Evolutionary conservation across 345 rosid species (phyloP).

Genomic region (Firmiana major): DNA sequence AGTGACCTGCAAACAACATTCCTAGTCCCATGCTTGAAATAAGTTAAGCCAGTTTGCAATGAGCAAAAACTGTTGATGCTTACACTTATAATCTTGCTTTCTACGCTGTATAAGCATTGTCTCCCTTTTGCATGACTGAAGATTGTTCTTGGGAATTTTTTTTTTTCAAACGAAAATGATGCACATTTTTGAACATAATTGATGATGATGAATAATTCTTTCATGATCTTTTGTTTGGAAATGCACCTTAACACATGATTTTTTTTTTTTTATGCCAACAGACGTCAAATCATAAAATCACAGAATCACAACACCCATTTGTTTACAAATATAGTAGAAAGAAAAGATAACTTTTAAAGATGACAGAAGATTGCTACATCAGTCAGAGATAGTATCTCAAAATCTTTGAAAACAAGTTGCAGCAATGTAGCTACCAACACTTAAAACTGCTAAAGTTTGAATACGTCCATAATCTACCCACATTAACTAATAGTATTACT

Average conservation of each 20-base stretch:
- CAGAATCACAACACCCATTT: neutral
- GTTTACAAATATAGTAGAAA: neutral
- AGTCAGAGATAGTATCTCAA: neutral
- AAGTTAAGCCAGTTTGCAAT: constrained; percentile 32
- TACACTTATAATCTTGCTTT: constrained; percentile 4
- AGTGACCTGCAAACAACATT: constrained; percentile 35
- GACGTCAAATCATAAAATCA: too few relatives aligned
- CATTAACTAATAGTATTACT: neutral
- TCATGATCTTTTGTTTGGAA: too few relatives aligned
- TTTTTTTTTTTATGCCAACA: too few relatives aligned
- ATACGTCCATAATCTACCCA: neutral
- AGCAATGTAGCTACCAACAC: neutral
- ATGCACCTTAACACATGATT: too few relatives aligned
- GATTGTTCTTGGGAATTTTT: constrained; percentile 4
- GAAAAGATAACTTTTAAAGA: too few relatives aligned
- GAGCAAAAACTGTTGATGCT: constrained; percentile 30
- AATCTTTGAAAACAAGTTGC: neutral
- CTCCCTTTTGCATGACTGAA: neutral
- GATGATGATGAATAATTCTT: neutral
- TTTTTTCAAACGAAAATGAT: neutral
- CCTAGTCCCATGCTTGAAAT: constrained; percentile 29
- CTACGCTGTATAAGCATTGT: neutral
- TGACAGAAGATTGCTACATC: neutral
- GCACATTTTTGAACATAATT: constrained; percentile 1
- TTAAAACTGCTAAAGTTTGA: neutral